A percentile compares a stretch with the other conserved stretches of the same genome.
Conservation (phyloP, 768 basidiomycete species). For the Serendipita sp. region DNA sequence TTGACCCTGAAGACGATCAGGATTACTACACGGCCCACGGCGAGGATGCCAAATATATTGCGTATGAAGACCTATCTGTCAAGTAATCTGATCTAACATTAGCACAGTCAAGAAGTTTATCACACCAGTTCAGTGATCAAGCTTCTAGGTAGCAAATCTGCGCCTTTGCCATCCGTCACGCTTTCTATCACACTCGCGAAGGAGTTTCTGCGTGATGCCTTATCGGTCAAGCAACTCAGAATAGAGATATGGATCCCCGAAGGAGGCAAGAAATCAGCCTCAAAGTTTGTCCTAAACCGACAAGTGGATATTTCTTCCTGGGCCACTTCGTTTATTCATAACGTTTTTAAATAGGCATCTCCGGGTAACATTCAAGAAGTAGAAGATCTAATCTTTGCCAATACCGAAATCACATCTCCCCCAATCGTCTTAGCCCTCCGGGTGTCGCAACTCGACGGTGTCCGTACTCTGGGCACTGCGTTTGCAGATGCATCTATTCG, state of each 20-base stretch:
- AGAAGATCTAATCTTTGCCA: constrained; percentile 73
- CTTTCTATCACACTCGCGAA: constrained; percentile 66
- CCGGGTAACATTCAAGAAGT: constrained; percentile 53
- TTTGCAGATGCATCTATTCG: constrained; percentile 82
- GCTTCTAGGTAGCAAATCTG: constrained; percentile 46
- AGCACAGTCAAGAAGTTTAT: constrained; percentile 39
- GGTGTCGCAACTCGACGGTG: constrained; percentile 33
- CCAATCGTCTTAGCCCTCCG: constrained; percentile 79
- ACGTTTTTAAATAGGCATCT: constrained; percentile 34
- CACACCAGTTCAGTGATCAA: constrained; percentile 88
- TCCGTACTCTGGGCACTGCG: constrained; percentile 66
- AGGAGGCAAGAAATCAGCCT: constrained; percentile 52
- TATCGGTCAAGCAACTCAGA: constrained; percentile 78
- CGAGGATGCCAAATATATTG: constrained; percentile 74
- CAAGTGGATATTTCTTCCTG: constrained; percentile 32
- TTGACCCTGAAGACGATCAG: constrained; percentile 10
- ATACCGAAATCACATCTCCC: constrained; percentile 62
- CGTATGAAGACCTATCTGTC: constrained; percentile 25
- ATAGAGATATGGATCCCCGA: constrained; percentile 83
- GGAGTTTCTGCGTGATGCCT: constrained; percentile 67
- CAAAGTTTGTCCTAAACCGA: constrained; percentile 66
- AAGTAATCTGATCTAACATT: neutral
- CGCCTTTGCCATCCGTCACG: constrained; percentile 56
- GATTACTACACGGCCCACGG: constrained; percentile 86
- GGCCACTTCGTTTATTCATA: neutral